Evolutionary conservation across 2,329 filamentous ascomycete species (phyloP), one percentile per base, ranked within the genome.

Genomic region (Cercospora sp.): DNA sequence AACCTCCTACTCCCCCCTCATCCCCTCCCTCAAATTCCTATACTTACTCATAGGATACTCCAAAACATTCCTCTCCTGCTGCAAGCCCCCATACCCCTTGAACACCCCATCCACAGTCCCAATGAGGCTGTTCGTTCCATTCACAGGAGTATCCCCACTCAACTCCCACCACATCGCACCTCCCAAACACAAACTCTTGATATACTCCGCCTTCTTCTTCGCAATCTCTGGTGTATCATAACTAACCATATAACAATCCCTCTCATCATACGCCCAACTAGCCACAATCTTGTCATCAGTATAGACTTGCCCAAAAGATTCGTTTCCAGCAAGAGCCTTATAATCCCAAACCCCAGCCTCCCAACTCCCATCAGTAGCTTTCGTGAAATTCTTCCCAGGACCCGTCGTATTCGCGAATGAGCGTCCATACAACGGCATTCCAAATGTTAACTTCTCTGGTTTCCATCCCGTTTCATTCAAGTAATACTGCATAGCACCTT

Each of bases 371-470:
- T 88, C 84, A 1, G 92, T 93, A 9, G 91, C 84, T 5, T 91
- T 92, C 40, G 79, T 85, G 80, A 86, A 97, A 0, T 87, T 81
- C 24, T 83, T 80, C 0, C 94, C 94, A 0, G 88, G 85, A 0
- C 93, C 93, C 21, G 89, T 85, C 0, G 94, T 97, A 70, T 88
- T 87, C 72, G 88, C 84, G 77, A 97, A 97, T 0, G 91, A 87
- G 34, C 18, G 49, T 37, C 94, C 94, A 77, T 97, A 97, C 12
- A 97, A 82, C 2, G 94, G 94, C 90, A 97, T 94, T 1, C 94
- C 94, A 18, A 97, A 79, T 3, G 95, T 90, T 63, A 98, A 86
- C 80, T 96, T 97, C 65, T 84, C 75, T 0, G 88, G 77, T 0
- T 85, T 76, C 0, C 97, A 88, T 80, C 80, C 2, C 84, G 84